These are phyloP conservation scores for Fomitopsis pulvina DNA, from an alignment of 768 basidiomycete genomes.

Conservation along the genomic window DNA sequence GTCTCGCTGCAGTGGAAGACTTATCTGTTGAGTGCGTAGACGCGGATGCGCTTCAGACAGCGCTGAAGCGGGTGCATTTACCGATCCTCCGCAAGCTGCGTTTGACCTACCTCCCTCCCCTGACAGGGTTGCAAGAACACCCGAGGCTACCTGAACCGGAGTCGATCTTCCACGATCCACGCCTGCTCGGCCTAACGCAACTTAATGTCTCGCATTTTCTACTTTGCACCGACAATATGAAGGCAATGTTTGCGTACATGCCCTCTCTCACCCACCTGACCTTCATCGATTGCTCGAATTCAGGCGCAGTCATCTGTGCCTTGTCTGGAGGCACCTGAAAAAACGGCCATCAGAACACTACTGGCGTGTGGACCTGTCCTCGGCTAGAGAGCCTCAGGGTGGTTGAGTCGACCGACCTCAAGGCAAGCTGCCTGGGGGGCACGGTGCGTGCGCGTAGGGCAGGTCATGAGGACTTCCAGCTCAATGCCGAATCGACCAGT, in stretches of 20 bases:
- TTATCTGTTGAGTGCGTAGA: slow-evolving; percentile 36
- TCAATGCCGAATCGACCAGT: too few species aligned
- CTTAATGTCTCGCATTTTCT: slow-evolving; percentile 44
- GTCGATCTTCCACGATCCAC: slow-evolving; percentile 50
- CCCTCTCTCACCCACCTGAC: slow-evolving; percentile 42
- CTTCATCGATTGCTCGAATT: slow-evolving; percentile 40
- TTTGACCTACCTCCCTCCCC: slow-evolving; percentile 20
- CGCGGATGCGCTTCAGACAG: slow-evolving; percentile 31
- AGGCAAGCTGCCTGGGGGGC: slow-evolving; percentile 8
- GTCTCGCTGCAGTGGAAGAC: too few species aligned
- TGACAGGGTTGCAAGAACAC: background rate
- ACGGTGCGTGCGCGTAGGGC: background rate
- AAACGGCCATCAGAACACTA: background rate
- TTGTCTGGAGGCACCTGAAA: slow-evolving; percentile 33
- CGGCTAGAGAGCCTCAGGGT: slow-evolving; percentile 1
- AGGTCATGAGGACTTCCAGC: background rate
- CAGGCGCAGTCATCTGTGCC: slow-evolving; percentile 32
- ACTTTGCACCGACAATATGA: slow-evolving; percentile 32
- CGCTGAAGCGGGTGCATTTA: slow-evolving; percentile 38
- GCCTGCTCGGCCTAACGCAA: slow-evolving; percentile 42
- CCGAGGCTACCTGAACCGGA: slow-evolving; percentile 42
- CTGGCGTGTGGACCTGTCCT: slow-evolving; percentile 9
- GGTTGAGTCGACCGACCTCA: slow-evolving; percentile 1
- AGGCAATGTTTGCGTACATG: slow-evolving; percentile 44
- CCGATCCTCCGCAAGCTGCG: slow-evolving; percentile 40